Evolutionary conservation across 139 green algal species (phyloP), one percentile per base, ranked within the genome.

Genomic region (Edaphochlamys debaryana): DNA sequence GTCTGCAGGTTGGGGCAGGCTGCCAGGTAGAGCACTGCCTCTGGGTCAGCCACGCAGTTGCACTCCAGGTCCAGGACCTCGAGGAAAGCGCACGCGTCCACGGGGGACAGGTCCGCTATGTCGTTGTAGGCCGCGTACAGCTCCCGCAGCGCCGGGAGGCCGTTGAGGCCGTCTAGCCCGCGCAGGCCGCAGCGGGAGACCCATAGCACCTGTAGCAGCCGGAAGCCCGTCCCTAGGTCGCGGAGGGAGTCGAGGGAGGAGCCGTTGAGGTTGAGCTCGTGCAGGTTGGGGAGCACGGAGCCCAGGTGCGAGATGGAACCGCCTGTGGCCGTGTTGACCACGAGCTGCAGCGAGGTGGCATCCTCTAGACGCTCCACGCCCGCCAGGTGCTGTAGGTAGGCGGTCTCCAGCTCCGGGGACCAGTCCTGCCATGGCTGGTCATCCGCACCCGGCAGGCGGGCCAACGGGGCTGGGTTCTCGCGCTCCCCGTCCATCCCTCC

Each of bases 71-170:
- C 89, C 30, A 89, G 69, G 48, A 88, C 79, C 48, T 88, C 82
- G 38, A 91, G 79, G 13, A 85, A 38, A 5, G 25, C 34, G 48
- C 81, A 91, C 29, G 25, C 2, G 42, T 77, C 86, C 71, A 93
- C 19, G 5, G 79, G 74, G 34, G 87, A 72, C 80, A 87, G 63
- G 68, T 91, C 85, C 23, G 80, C 80, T 23, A 91, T 86, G 76
- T 93, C 87, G 52, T 88, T 90, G 69, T 86, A 88, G 6, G 89
- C 62, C 15, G 87, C 87, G 69, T 93, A 93, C 54, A 93, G 73
- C 38, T 93, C 89, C 0, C 82, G 80, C 36, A 93, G 82, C n/a
- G 41, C 22, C 6, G 84, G 77, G 37, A 93, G 37, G 60, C 60
- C 82, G 37, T 72, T 78, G 30, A 91, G 52, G 23, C 88, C 69